Evolutionary conservation across 345 rosid genomes (phyloP).

Genomic region (Zanthoxylum bungeanum): DNA sequence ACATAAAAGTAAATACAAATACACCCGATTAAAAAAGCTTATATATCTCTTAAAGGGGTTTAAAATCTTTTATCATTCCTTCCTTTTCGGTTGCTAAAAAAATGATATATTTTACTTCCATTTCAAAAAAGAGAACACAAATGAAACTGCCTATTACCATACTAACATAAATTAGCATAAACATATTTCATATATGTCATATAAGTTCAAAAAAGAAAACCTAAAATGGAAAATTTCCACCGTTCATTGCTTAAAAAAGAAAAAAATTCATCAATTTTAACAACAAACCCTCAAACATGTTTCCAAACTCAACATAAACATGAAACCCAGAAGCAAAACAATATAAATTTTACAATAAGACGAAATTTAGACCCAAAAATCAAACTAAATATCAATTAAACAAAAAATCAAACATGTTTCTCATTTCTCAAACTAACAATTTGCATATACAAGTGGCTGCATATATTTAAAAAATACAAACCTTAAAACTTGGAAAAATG

Average conservation of each 20-base stretch:
- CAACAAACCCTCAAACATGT: neutral
- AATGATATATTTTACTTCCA: neutral
- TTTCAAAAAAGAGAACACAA: neutral
- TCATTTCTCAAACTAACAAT: neutral
- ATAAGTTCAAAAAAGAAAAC: neutral
- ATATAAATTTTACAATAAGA: neutral
- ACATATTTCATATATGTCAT: neutral
- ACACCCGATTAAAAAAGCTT: neutral
- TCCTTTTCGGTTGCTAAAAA: neutral
- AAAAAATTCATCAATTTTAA: neutral
- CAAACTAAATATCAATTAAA: neutral
- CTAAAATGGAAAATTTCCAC: neutral
- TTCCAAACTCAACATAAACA: neutral
- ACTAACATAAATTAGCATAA: neutral
- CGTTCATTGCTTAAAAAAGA: neutral
- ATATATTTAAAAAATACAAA: neutral
- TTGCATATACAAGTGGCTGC: neutral
- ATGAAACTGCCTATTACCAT: neutral
- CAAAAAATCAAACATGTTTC: neutral
- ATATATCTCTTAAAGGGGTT: neutral
- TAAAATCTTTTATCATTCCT: too few species aligned
- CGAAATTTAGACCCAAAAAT: neutral
- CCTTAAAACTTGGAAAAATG: slow-evolving; percentile 12
- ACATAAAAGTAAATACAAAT: neutral
- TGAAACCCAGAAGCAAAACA: neutral